Conservation (phyloP, 306 rosid species). For the Fragaria iinumae region DNA sequence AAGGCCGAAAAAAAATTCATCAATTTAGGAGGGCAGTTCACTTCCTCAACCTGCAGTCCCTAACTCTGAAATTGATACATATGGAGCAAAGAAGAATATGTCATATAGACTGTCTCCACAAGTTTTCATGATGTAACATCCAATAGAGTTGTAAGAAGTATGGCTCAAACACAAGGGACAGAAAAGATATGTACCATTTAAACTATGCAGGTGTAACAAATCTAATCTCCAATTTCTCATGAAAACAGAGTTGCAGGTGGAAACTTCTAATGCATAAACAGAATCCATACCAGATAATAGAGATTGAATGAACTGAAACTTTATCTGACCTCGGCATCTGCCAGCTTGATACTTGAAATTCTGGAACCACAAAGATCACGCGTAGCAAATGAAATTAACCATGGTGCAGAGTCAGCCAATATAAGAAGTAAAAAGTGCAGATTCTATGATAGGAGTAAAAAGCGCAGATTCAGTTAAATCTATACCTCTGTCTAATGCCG, state of each 20-base stretch:
- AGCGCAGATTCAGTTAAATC: neutral
- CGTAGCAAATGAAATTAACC: constrained; percentile 6
- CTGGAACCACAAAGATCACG: constrained; percentile 37
- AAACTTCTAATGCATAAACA: neutral
- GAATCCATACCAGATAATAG: constrained; percentile 33
- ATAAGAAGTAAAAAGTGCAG: neutral
- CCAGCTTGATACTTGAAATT: constrained; percentile 42
- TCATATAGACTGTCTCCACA: neutral
- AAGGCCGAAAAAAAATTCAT: neutral
- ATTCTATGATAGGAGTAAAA: neutral
- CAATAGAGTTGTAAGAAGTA: neutral
- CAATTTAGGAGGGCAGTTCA: too few relatives aligned
- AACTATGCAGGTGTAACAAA: neutral
- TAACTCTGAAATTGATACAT: neutral
- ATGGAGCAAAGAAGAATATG: neutral
- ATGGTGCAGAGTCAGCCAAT: neutral
- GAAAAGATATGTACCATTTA: neutral
- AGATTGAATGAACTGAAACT: constrained; percentile 28
- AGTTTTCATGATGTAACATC: neutral
- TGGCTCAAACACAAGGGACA: neutral
- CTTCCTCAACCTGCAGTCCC: neutral
- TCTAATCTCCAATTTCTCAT: neutral
- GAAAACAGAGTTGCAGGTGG: neutral
- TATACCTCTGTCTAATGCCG: constrained; percentile 61
- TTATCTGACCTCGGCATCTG: constrained; percentile 41